A percentile compares a stretch with the other conserved stretches of the same genome.
These are phyloP conservation scores for Solanum commersonii DNA, from an alignment of 257 asterid genomes.

Conservation along the genomic window DNA sequence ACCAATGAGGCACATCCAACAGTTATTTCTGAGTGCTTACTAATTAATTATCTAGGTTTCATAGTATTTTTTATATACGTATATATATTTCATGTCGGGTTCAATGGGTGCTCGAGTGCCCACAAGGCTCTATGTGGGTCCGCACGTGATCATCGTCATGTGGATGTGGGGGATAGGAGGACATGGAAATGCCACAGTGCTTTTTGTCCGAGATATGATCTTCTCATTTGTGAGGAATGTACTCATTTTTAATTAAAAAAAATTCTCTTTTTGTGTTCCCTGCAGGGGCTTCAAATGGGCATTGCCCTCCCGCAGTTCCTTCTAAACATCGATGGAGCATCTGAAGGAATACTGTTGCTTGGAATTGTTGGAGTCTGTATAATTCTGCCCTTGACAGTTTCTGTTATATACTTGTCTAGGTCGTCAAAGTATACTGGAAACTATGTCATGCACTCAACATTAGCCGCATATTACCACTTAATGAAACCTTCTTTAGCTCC, in stretches of 20 bases:
- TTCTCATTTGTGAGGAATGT: background rate
- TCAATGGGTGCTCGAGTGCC: background rate
- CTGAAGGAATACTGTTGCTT: slow-evolving; percentile 85
- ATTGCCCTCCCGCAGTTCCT: slow-evolving; percentile 95
- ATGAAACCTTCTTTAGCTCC: slow-evolving; percentile 99
- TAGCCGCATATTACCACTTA: slow-evolving; percentile 80
- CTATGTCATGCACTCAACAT: slow-evolving; percentile 92
- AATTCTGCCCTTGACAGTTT: slow-evolving; percentile 73
- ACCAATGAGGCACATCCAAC: background rate
- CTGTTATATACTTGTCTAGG: slow-evolving; percentile 86
- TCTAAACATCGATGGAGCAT: slow-evolving; percentile 83
- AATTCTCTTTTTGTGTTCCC: background rate
- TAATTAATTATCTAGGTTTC: background rate
- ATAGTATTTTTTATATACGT: background rate
- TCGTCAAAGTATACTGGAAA: slow-evolving; percentile 96
- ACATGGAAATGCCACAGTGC: background rate
- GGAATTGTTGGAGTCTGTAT: slow-evolving; percentile 99
- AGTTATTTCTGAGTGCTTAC: background rate
- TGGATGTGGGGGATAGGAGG: background rate
- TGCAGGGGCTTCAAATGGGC: slow-evolving; percentile 95
- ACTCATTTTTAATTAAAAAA: background rate
- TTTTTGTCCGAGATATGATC: background rate
- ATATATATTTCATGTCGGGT: background rate
- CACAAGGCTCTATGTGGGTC: background rate
- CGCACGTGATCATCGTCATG: background rate